Evolutionary conservation across 2,329 filamentous ascomycete genomes (phyloP).

Genomic region (Exophiala oligosperma): DNA sequence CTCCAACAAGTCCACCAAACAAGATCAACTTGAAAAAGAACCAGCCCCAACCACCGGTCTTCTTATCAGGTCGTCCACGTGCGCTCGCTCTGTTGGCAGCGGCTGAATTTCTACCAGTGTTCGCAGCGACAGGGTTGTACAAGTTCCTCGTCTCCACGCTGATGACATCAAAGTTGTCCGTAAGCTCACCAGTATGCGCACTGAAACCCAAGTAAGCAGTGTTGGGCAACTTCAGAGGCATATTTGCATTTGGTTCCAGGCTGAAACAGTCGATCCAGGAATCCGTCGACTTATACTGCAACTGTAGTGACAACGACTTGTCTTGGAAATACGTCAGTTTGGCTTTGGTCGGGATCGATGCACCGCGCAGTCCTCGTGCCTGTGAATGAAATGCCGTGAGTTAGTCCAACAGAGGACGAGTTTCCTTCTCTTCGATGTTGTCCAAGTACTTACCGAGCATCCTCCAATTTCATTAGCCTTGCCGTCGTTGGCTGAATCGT

Average conservation of each 20-base stretch:
- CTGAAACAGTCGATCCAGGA: constrained; percentile 92
- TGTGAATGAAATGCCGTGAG: constrained; percentile 31
- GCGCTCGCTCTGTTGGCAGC: constrained; percentile 28
- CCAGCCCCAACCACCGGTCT: constrained; percentile 60
- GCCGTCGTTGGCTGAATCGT: constrained; percentile 93
- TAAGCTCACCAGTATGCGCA: constrained; percentile 87
- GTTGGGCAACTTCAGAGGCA: constrained; percentile 74
- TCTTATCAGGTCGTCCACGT: constrained; percentile 28
- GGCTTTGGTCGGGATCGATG: constrained; percentile 77
- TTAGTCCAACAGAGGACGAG: neutral
- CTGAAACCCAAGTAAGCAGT: constrained; percentile 65
- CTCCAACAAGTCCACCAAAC: constrained; percentile 68
- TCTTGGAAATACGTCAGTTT: constrained; percentile 96
- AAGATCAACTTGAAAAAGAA: constrained; percentile 81
- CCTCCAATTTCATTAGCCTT: constrained; percentile 91
- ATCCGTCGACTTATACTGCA: constrained; percentile 89
- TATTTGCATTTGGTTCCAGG: constrained; percentile 57
- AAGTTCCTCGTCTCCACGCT: constrained; percentile 83
- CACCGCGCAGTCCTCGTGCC: constrained; percentile 82
- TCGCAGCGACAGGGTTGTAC: constrained; percentile 59
- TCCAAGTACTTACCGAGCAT: constrained; percentile 65
- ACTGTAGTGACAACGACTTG: constrained; percentile 82
- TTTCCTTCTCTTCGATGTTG: neutral
- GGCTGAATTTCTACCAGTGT: constrained; percentile 23
- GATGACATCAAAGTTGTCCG: constrained; percentile 97